A percentile compares a stretch with the other conserved stretches of the same genome.
phyloP scores from a whole-genome alignment of 2,329 filamentous ascomycete genomes.

The Aureobasidium sp. region DNA sequence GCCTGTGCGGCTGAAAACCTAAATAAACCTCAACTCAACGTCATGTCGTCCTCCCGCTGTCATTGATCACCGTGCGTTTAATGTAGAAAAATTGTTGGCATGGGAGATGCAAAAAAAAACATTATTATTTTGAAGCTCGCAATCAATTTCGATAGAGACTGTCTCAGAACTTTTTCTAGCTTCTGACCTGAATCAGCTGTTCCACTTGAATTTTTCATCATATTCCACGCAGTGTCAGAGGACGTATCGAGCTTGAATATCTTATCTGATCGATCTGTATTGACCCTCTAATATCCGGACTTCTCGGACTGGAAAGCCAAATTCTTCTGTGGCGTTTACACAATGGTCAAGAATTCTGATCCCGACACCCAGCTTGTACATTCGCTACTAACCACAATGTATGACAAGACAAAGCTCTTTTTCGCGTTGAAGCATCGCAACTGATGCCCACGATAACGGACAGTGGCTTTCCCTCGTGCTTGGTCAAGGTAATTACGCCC shows the following conservation, averaged over 20 bases:
- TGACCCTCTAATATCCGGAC: no score
- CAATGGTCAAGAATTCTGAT: no score
- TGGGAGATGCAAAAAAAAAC: background rate
- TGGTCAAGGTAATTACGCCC: background rate
- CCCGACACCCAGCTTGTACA: no score
- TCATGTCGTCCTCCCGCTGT: background rate
- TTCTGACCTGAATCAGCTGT: no score
- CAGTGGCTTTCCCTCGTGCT: background rate
- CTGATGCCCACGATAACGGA: background rate
- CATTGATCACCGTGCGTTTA: constrained; percentile 1
- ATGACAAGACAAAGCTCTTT: background rate
- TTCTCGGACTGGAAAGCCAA: background rate
- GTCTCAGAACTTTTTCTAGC: no score
- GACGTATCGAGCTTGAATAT: no score
- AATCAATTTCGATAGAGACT: no score
- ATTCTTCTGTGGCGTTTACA: background rate
- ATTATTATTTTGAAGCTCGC: no score
- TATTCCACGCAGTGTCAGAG: no score
- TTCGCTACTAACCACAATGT: no score
- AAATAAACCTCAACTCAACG: constrained; percentile 2
- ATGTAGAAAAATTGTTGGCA: background rate
- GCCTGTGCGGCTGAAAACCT: constrained; percentile 1
- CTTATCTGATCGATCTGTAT: background rate
- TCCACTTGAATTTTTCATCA: no score
- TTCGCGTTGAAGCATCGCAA: background rate